phyloP scores from a whole-genome alignment of 768 basidiomycete species.

The Leccinum variicolor region DNA sequence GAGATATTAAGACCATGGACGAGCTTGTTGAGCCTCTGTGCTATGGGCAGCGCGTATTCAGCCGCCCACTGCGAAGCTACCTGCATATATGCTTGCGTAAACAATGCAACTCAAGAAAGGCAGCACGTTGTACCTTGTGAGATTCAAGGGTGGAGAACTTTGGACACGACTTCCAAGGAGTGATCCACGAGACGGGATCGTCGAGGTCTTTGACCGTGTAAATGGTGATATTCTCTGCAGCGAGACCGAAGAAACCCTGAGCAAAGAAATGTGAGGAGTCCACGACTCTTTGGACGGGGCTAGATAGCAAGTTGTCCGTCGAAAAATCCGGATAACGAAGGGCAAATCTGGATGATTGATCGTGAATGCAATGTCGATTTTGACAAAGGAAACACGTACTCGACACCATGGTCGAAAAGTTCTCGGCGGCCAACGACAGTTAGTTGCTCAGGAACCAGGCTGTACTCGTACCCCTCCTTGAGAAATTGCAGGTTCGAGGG shows the following conservation, averaged over 20 bases:
- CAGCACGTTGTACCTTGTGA: slow-evolving; percentile 3
- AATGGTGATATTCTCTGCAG: slow-evolving; percentile 26
- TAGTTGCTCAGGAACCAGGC: slow-evolving; percentile 34
- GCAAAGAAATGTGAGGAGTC: slow-evolving; percentile 42
- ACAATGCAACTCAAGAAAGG: background rate
- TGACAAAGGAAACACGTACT: slow-evolving; percentile 19
- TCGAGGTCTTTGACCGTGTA: slow-evolving; percentile 32
- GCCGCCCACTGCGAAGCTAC: slow-evolving; percentile 28
- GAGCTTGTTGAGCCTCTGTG: slow-evolving; percentile 31
- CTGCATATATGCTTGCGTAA: slow-evolving; percentile 8
- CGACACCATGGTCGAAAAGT: slow-evolving; percentile 39
- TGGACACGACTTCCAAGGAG: slow-evolving; percentile 38
- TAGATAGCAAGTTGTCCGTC: slow-evolving; percentile 17
- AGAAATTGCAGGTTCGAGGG: slow-evolving; percentile 36
- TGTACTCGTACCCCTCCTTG: slow-evolving; percentile 34
- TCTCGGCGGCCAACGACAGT: slow-evolving; percentile 36
- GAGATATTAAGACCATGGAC: slow-evolving; percentile 34
- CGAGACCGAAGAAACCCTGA: slow-evolving; percentile 36
- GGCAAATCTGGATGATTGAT: slow-evolving; percentile 12
- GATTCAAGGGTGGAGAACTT: slow-evolving; percentile 6
- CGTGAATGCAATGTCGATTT: background rate
- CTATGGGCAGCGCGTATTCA: slow-evolving; percentile 35
- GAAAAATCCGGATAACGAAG: slow-evolving; percentile 22
- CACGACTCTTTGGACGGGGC: slow-evolving; percentile 25
- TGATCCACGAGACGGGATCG: slow-evolving; percentile 40